A percentile compares a stretch with the other conserved stretches of the same genome.
phyloP scores from a whole-genome alignment of 2,329 filamentous ascomycete genomes.

The Aquanectria penicillioides region DNA sequence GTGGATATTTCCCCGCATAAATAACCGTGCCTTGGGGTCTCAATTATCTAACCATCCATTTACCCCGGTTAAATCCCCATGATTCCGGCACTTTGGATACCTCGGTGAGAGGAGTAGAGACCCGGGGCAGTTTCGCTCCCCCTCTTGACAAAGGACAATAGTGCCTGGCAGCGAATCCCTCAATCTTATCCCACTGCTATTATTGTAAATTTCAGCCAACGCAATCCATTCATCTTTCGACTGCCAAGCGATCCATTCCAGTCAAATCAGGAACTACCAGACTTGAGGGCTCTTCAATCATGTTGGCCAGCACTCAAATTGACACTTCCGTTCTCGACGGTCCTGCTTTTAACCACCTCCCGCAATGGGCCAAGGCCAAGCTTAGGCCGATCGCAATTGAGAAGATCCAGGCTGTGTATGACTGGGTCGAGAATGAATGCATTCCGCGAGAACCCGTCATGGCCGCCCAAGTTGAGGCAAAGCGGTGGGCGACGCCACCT shows the following conservation, averaged over 20 bases:
- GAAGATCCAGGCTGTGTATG: constrained; percentile 84
- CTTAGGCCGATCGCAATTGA: constrained; percentile 66
- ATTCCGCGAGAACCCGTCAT: constrained; percentile 81
- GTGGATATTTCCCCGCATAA: neutral
- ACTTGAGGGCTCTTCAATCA: neutral
- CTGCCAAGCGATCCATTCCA: no score
- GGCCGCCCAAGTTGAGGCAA: constrained; percentile 75
- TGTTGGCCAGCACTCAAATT: constrained; percentile 8
- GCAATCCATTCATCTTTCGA: no score
- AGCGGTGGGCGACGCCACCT: constrained; percentile 81
- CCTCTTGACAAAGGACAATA: no score
- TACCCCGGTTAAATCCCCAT: constrained; percentile 20
- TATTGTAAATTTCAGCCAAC: no score
- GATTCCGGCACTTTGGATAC: neutral
- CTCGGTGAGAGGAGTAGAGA: constrained; percentile 13
- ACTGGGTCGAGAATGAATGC: constrained; percentile 93
- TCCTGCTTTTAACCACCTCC: constrained; percentile 42
- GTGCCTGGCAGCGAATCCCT: no score
- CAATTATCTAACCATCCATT: neutral
- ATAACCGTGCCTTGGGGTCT: neutral
- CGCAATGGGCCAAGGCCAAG: constrained; percentile 40
- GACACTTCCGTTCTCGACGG: constrained; percentile 28
- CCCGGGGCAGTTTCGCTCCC: constrained; percentile 12
- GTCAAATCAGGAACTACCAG: no score
- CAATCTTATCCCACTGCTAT: no score